Evolutionary conservation across 495 filamentous ascomycete genomes (phyloP).

Genomic region (Hypoxylon crocopeplum): DNA sequence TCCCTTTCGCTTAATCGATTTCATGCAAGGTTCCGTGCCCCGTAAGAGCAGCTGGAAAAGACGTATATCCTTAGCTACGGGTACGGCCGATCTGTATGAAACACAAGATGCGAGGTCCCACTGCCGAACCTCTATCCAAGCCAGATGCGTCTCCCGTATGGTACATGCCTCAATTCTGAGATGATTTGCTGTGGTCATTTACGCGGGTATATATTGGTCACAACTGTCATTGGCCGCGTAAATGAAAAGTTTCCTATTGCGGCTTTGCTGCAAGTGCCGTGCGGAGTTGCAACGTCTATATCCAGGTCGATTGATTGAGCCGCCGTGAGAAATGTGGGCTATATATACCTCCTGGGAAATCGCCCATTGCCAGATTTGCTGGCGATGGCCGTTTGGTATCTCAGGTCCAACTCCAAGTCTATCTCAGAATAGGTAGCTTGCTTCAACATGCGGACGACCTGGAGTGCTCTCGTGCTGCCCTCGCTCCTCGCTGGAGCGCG

Average conservation of each 20-base stretch:
- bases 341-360: constrained; percentile 37
- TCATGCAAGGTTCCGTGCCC: no score
- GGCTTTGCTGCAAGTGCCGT: constrained; percentile 38
- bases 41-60: no score
- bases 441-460: constrained; percentile 43
- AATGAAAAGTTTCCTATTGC: constrained; percentile 40
- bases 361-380: constrained; percentile 6
- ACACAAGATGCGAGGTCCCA: no score
- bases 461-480: constrained; percentile 43
- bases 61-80: no score
- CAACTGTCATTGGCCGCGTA: constrained; percentile 41
- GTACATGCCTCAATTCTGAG: no score
- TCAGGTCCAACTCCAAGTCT: constrained; percentile 16
- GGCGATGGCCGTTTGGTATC: constrained; percentile 9
- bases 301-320: constrained; percentile 38
- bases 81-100: no score
- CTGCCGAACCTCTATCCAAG: no score
- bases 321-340: constrained; percentile 32
- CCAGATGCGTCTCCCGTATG: no score
- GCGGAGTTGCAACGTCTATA: constrained; percentile 32
- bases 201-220: constrained; percentile 42
- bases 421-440: constrained; percentile 28
- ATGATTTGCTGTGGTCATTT: no score
- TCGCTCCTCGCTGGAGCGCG: constrained; percentile 42
- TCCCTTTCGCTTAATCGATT: no score